Conservation (phyloP, 306 rosid species). For the Medicago truncatula region DNA sequence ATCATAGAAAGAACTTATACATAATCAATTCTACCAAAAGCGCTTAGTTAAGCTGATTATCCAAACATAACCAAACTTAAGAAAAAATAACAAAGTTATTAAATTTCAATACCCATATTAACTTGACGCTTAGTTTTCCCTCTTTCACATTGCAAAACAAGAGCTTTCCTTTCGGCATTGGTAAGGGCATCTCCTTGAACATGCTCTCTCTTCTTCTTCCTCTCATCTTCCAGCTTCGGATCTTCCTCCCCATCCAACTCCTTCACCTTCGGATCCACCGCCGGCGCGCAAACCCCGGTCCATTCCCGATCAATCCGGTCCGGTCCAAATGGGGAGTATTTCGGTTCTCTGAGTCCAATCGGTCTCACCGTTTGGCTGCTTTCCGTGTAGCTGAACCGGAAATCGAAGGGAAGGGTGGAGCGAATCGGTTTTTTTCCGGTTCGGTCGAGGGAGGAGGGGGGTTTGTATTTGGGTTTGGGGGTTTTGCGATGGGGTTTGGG, state of each 20-base stretch:
- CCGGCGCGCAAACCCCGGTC: constrained; percentile 95
- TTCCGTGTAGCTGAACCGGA: constrained; percentile 87
- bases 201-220: constrained; percentile 60
- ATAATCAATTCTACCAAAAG: background rate
- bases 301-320: constrained; percentile 70
- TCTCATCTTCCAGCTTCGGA: constrained; percentile 61
- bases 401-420: constrained; percentile 78
- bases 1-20: background rate
- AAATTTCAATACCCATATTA: constrained; percentile 66
- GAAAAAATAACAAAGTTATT: background rate
- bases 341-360: constrained; percentile 82
- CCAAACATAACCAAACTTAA: background rate
- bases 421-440: constrained; percentile 56
- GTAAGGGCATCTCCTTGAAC: constrained; percentile 71
- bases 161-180: constrained; percentile 68
- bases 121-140: constrained; percentile 75
- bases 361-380: constrained; percentile 71
- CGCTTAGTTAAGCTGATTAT: background rate
- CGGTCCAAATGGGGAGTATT: constrained; percentile 94
- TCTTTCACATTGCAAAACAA: constrained; percentile 69
- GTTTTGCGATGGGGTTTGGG: constrained; percentile 51
- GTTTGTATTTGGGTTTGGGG: constrained; percentile 66
- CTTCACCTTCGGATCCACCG: constrained; percentile 69
- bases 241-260: constrained; percentile 68
- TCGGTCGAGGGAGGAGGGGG: constrained; percentile 79